A percentile compares a stretch with the other conserved stretches of the same genome.
phyloP scores from a whole-genome alignment of 2,329 filamentous ascomycete genomes.

The Aspergillus tanneri region DNA sequence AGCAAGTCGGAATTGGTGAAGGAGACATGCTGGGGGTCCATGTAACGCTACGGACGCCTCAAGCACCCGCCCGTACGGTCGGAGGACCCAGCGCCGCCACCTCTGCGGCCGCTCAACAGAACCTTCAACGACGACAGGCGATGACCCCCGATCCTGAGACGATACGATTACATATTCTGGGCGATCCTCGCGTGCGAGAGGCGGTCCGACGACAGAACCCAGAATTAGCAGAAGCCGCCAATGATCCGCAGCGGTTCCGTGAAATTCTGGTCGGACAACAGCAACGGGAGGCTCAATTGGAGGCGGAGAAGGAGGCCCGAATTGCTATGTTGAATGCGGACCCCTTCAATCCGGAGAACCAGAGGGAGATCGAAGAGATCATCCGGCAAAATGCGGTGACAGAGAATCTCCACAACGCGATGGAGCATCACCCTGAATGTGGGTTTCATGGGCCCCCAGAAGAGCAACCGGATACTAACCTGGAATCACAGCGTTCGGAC shows the following conservation, averaged over 20 bases:
- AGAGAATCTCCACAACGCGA: conserved; percentile 92
- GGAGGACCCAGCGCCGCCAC: conserved; percentile 28
- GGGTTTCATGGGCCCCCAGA: conserved; percentile 31
- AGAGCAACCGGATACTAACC: conserved; percentile 7
- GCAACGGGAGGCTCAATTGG: conserved; percentile 68
- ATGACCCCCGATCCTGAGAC: conserved; percentile 67
- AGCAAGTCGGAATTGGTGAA: conserved; percentile 76
- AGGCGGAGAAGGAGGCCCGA: conserved; percentile 75
- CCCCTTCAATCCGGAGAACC: conserved; percentile 89
- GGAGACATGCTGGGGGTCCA: conserved; percentile 92
- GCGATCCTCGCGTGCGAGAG: conserved; percentile 69
- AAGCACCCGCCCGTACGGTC: conserved; percentile 30
- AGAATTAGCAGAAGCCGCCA: conserved; percentile 71
- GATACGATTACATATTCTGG: conserved; percentile 77
- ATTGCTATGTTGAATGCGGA: conserved; percentile 87
- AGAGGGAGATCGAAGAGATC: conserved; percentile 91
- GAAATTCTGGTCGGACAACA: conserved; percentile 68
- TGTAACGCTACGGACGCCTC: conserved; percentile 49
- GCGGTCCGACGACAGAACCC: conserved; percentile 72
- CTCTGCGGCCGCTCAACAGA: conserved; percentile 24
- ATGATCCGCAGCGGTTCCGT: conserved; percentile 74
- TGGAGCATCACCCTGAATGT: conserved; percentile 98
- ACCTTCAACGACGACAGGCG: conserved; percentile 30
- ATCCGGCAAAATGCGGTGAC: conserved; percentile 92
- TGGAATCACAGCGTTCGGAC: conserved; percentile 70